Base-by-base conservation (phyloP, 768 basidiomycete genomes). In the Suillus tomentosus region DNA sequence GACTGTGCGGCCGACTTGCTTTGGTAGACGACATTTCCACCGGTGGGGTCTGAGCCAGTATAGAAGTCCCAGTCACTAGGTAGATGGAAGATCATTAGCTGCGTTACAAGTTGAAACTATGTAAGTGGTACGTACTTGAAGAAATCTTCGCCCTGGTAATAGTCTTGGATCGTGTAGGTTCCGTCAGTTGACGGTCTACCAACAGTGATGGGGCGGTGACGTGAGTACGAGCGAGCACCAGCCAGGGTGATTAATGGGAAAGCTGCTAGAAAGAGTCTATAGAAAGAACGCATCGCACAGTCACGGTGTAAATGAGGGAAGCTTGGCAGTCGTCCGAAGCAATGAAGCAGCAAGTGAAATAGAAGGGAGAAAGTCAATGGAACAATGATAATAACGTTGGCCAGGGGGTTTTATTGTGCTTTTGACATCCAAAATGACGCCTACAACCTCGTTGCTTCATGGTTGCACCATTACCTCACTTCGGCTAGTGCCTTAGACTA, bases 21-120 rank as follows among this genome's bases (percentile, higher is more conserved):
- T 65, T 85, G 78, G 72, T 86, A 94, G 63, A 84, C 81, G 59
- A 94, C 92, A 31, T 76, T 76, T n/a, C 92, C 92, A 66, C 85
- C 76, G 0, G 91, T 93, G 3, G 92, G 92, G 73, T 94, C 92
- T 14, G 74, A 17, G 4, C 67, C 75, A 14, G 80, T 80, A 76
- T 85, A 91, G 77, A 90, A 93, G 42, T 87, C 77, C 87, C 88
- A 92, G 54, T 84, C 69, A 55, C 90, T 91, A 68, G 24, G 68
- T 24, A 62, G 63, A 19, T 34, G 24, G 17, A 53, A 53, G 15
- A 53, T 9, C 36, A 60, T 64, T 45, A 59, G 40, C 42, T 8
- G 19, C 47, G 37, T 17, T 27, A n/a, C 11, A 63, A 19, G 36
- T 24, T 22, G n/a, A 36, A 43, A 34, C 17, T 31, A 47, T 37